A percentile compares a stretch with the other conserved stretches of the same genome.
These are phyloP conservation scores for Blepharisma stoltei DNA, from an alignment of 73 alveolate species.

Conservation along the genomic window DNA sequence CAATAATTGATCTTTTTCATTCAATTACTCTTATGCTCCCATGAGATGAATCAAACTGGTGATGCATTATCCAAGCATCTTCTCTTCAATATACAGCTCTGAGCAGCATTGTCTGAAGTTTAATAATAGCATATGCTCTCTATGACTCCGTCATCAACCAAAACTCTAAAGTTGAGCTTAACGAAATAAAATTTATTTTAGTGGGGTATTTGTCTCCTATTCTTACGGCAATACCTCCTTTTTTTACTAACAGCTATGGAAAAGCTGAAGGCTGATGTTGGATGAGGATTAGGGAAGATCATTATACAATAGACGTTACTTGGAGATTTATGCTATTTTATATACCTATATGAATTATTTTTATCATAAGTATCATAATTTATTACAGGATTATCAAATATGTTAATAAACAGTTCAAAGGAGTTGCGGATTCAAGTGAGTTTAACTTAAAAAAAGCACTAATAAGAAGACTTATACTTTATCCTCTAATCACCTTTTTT, in stretches of 20 bases:
- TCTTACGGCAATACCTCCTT: not conserved
- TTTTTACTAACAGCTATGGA: slow-evolving; percentile 16
- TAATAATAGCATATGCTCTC: not conserved
- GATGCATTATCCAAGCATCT: not conserved
- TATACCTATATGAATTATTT: not conserved
- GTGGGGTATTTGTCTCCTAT: not conserved
- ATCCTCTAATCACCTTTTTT: not conserved
- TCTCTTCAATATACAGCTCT: not conserved
- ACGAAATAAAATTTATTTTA: not conserved
- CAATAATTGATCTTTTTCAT: slow-evolving; percentile 1
- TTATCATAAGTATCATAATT: not conserved
- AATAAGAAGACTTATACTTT: not conserved
- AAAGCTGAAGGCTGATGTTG: slow-evolving; percentile 12
- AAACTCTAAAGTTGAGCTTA: not conserved
- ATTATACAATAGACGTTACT: not conserved
- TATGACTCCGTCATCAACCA: not conserved
- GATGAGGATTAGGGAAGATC: not conserved
- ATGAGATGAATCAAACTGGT: not conserved
- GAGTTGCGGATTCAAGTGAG: not conserved
- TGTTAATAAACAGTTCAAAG: not conserved
- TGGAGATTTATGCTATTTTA: not conserved
- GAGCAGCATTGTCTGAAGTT: not conserved
- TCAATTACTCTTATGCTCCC: slow-evolving; percentile 18
- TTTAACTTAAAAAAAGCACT: not conserved
- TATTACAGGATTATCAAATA: not conserved